Percentiles rank a stretch among this genome's conserved stretches.
Evolutionary conservation across 441 rosid species (phyloP).

Genomic region (Geranium incanum): DNA sequence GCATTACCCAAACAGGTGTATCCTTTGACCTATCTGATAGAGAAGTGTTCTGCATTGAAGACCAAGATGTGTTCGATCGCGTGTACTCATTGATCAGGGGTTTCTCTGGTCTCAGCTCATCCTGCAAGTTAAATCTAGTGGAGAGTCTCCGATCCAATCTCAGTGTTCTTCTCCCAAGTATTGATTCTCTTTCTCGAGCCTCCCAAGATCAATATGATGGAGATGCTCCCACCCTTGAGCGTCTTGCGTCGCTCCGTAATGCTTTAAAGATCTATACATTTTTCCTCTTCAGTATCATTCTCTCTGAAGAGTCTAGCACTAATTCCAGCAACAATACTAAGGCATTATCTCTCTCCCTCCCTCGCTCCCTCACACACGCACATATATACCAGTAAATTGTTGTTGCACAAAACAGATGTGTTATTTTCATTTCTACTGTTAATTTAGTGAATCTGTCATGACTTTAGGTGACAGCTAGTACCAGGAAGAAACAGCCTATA

Average conservation of each 20-base stretch:
- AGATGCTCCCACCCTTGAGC: constrained; percentile 46
- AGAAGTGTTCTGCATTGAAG: constrained; percentile 84
- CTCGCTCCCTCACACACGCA: not conserved
- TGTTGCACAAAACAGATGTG: not conserved
- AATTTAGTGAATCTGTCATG: constrained; percentile 11
- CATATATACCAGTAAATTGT: not conserved
- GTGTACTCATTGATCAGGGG: constrained; percentile 58
- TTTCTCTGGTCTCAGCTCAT: constrained; percentile 45
- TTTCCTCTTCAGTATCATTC: constrained; percentile 63
- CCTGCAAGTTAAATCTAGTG: constrained; percentile 59
- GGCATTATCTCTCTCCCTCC: constrained; percentile 33
- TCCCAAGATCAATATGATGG: constrained; percentile 43
- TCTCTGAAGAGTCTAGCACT: constrained; percentile 45
- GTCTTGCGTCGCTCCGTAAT: constrained; percentile 62
- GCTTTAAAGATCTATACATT: constrained; percentile 84
- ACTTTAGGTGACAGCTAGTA: constrained; percentile 45
- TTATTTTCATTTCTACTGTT: too few species aligned
- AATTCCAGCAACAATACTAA: constrained; percentile 41
- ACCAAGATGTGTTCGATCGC: constrained; percentile 78
- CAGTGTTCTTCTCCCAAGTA: constrained; percentile 88
- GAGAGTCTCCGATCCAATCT: constrained; percentile 88
- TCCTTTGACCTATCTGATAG: constrained; percentile 85
- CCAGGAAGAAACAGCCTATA: constrained; percentile 57
- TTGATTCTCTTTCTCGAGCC: constrained; percentile 65
- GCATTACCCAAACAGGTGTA: constrained; percentile 39